A percentile compares a stretch with the other conserved stretches of the same genome.
These are phyloP conservation scores for Aspergillus niger DNA, from an alignment of 2,329 filamentous ascomycete genomes.

Conservation along the genomic window DNA sequence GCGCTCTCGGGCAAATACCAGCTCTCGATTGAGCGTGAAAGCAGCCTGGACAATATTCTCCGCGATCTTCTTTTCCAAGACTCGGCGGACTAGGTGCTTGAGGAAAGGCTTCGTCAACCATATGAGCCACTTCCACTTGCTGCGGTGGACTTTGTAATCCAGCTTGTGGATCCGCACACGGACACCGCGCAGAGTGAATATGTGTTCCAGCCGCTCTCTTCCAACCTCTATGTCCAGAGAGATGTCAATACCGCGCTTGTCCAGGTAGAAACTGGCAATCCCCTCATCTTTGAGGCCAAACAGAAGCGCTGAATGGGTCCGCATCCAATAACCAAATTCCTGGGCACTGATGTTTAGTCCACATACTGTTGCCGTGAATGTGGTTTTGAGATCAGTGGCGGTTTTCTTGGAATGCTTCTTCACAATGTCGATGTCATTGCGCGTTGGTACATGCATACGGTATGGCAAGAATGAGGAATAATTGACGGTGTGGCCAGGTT, in stretches of 20 bases:
- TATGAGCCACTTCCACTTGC: conserved; percentile 73
- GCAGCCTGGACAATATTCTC: conserved; percentile 69
- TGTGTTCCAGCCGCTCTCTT: conserved; percentile 74
- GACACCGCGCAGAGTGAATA: conserved; percentile 75
- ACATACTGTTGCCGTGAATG: conserved; percentile 75
- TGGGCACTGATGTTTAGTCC: conserved; percentile 82
- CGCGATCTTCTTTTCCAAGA: conserved; percentile 77
- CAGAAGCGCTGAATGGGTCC: conserved; percentile 69
- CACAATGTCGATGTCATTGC: conserved; percentile 82
- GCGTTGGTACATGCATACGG: conserved; percentile 75
- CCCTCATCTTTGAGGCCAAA: conserved; percentile 78
- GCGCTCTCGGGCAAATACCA: conserved; percentile 83
- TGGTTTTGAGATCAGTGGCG: conserved; percentile 66
- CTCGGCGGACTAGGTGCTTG: conserved; percentile 75
- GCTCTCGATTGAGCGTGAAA: conserved; percentile 76
- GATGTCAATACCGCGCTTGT: conserved; percentile 84
- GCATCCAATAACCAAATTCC: conserved; percentile 87
- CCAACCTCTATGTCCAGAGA: conserved; percentile 82
- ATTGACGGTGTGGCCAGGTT: conserved; percentile 83
- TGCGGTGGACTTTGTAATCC: conserved; percentile 69
- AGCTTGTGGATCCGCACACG: conserved; percentile 84
- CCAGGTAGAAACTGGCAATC: conserved; percentile 80
- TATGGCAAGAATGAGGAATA: conserved; percentile 87
- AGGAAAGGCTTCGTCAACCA: conserved; percentile 85
- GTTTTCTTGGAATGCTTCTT: conserved; percentile 72